phyloP scores from a whole-genome alignment of 2,329 filamentous ascomycete species.

The Lasiodiplodia sp. region DNA sequence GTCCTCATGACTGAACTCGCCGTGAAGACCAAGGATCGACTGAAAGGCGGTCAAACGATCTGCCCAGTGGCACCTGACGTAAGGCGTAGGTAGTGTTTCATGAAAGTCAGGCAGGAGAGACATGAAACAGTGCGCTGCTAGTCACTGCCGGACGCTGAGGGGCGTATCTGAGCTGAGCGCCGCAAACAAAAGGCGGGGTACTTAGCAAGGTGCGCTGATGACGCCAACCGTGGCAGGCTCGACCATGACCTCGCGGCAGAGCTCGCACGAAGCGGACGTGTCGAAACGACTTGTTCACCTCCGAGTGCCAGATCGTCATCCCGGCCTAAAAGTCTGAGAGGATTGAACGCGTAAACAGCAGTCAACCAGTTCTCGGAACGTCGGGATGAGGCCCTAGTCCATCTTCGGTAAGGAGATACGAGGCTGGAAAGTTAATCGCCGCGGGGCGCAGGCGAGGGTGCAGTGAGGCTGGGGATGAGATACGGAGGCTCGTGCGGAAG shows the following conservation, averaged over 20 bases:
- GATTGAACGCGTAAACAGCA: not conserved
- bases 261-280: not conserved
- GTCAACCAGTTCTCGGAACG: slow-evolving; percentile 10
- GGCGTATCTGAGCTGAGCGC: not conserved
- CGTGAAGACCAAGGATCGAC: slow-evolving; percentile 13
- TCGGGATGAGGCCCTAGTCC: not conserved
- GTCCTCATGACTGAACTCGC: slow-evolving; percentile 14
- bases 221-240: slow-evolving; percentile 8
- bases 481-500: not conserved
- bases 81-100: slow-evolving; percentile 8
- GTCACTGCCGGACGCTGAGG: slow-evolving; percentile 1
- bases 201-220: not conserved
- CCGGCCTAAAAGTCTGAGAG: not conserved
- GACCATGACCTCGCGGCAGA: not conserved
- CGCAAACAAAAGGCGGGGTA: slow-evolving; percentile 23
- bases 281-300: slow-evolving; percentile 15
- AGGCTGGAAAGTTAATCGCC: slow-evolving; percentile 23
- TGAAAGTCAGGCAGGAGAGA: not conserved
- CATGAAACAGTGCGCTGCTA: slow-evolving; percentile 5
- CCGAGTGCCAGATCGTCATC: not conserved
- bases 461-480: slow-evolving; percentile 9
- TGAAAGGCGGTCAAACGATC: slow-evolving; percentile 26
- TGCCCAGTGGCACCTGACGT: not conserved
- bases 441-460: not conserved
- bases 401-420: slow-evolving; percentile 5